Conservation (phyloP, 2,329 filamentous ascomycete genomes). For the Leptographium lundbergii region DNA sequence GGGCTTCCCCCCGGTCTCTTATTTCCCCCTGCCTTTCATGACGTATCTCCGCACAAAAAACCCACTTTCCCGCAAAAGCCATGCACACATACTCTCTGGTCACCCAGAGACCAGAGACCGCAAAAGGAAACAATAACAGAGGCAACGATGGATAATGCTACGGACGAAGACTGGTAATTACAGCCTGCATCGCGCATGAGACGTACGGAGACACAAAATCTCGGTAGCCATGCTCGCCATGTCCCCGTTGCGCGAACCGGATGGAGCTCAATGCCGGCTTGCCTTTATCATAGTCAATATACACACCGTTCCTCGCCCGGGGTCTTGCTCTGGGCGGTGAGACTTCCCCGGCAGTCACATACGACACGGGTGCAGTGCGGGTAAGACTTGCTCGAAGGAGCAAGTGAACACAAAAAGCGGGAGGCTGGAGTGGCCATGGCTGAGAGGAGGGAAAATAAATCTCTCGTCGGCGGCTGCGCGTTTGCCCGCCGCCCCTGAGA, state of each 20-base stretch:
- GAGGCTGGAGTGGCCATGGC: background rate
- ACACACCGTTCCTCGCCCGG: background rate
- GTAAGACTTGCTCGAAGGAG: background rate
- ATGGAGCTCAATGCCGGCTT: background rate
- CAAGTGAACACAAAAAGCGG: background rate
- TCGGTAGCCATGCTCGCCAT: background rate
- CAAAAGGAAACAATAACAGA: background rate
- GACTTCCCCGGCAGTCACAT: background rate
- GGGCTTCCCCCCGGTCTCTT: background rate
- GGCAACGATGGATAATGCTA: background rate
- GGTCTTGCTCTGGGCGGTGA: background rate
- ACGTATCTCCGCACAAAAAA: constrained; percentile 1
- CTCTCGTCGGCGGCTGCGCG: background rate
- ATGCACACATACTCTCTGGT: background rate
- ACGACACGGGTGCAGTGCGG: background rate
- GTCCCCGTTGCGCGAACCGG: background rate
- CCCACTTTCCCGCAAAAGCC: background rate
- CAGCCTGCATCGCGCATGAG: background rate
- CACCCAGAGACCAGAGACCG: background rate
- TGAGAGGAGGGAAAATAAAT: background rate
- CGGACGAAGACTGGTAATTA: background rate
- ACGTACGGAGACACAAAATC: background rate
- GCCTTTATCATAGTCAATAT: background rate
- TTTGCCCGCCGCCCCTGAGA: background rate
- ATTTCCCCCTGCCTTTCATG: background rate